phyloP scores from a whole-genome alignment of 805 yeast genomes.

The Millerozyma miso region DNA sequence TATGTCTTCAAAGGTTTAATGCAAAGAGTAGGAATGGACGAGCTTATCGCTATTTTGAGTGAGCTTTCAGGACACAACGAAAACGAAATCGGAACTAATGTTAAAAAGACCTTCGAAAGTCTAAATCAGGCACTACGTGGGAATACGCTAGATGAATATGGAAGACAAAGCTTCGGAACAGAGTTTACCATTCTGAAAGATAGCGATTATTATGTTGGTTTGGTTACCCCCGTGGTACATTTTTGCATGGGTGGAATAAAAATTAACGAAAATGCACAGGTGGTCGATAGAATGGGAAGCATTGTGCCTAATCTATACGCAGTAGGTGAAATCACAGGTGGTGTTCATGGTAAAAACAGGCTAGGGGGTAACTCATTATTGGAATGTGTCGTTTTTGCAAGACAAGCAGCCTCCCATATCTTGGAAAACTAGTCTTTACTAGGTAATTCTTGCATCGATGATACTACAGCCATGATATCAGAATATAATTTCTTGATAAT shows the following conservation, averaged over 20 bases:
- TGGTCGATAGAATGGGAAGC: constrained; percentile 17
- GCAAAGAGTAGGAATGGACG: constrained; percentile 16
- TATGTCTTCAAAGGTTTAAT: constrained; percentile 32
- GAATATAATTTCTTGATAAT: too few species aligned
- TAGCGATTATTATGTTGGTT: constrained; percentile 39
- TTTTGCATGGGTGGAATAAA: constrained; percentile 27
- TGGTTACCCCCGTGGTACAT: constrained; percentile 44
- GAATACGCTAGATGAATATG: constrained; percentile 24
- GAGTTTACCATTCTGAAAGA: constrained; percentile 12
- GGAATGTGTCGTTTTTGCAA: constrained; percentile 59
- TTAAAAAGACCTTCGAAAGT: constrained; percentile 11
- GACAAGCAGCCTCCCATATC: neutral
- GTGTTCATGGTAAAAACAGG: constrained; percentile 62
- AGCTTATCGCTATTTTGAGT: constrained; percentile 2
- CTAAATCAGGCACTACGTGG: constrained; percentile 8
- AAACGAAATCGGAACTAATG: constrained; percentile 6
- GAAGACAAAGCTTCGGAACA: constrained; percentile 28
- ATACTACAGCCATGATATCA: too few species aligned
- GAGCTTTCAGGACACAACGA: constrained; percentile 14
- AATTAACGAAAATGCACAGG: constrained; percentile 16
- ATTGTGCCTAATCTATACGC: constrained; percentile 50
- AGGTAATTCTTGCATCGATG: too few species aligned
- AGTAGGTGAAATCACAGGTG: constrained; percentile 66
- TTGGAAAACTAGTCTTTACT: too few species aligned
- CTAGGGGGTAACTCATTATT: constrained; percentile 55